Evolutionary conservation across 345 rosid genomes (phyloP), one percentile per base, ranked within the genome.

Genomic region (Kandelia obovata): DNA sequence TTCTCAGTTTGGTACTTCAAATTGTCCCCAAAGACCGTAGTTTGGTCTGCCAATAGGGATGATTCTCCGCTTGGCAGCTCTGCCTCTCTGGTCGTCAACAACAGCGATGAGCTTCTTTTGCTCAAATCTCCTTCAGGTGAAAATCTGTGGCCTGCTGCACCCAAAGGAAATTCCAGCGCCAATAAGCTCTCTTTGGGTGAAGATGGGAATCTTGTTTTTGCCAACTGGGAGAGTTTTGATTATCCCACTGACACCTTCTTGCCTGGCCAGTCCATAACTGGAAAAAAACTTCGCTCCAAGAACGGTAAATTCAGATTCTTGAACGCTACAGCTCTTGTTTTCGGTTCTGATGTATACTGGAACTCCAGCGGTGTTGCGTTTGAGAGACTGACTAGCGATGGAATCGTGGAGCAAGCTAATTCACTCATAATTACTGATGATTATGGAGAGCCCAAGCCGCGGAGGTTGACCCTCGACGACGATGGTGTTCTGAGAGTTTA

Each of bases 1-100:
- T 88, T 88, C 85, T 84, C 87, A 6, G 31, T 88, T 62, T 86
- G 88, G 86, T 83, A 75, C 70, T 1, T 68, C 75, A 75, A 79
- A 56, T 70, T 77, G 46, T 31, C 82, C 3, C 0, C 15, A n/a
- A 13, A 8, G 0, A 71, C 83, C 31, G n/a, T 55, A 21, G 70
- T 88, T 57, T 88, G 90, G 92, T 84, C 87, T 16, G 77, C 78
- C 61, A 71, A 70, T 6, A n/a, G 4, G 5, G 16, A 19, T 16
- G 59, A 6, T 47, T 53, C 69, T 52, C 67, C 64, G 3, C 58
- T 43, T 9, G 7, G 62, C 2, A 21, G 23, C 55, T 21, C 32
- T 30, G 75, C 79, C 15, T 77, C 75, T 26, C 66, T 77, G 6
- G 66, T 71, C 66, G 73, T 84, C 69, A 65, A 73, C 53, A 0